These are phyloP conservation scores for Dioscorea alata DNA, from an alignment of 106 monocot species.

Conservation along the genomic window DNA sequence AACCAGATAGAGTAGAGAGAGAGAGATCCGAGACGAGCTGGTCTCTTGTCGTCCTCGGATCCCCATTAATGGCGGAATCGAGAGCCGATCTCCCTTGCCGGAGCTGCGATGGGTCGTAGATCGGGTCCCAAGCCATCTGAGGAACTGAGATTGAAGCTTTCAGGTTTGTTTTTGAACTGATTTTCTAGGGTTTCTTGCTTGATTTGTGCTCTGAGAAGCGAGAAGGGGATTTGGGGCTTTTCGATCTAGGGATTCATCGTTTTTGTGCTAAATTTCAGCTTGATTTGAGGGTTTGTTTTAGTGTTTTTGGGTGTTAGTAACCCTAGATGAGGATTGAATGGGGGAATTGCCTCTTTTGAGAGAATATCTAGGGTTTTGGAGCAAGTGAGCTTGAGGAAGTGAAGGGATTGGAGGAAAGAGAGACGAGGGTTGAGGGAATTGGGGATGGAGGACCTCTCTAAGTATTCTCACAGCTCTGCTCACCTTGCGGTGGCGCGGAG, in stretches of 20 bases:
- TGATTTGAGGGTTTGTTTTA: too few relatives aligned
- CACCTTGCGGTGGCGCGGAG: conserved; percentile 69
- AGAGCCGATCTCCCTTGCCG: not conserved
- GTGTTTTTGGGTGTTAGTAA: too few relatives aligned
- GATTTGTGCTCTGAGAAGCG: not conserved
- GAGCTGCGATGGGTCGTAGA: not conserved
- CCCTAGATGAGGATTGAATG: too few relatives aligned
- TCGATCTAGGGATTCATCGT: too few relatives aligned
- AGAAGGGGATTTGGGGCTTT: too few relatives aligned
- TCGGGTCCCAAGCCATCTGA: not conserved
- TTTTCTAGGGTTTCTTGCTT: not conserved
- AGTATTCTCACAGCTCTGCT: conserved; percentile 82
- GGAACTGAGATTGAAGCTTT: too few relatives aligned
- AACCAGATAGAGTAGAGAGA: not conserved
- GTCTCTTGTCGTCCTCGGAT: not conserved
- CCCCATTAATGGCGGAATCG: not conserved
- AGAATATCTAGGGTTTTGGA: too few relatives aligned
- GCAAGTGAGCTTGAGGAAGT: too few relatives aligned
- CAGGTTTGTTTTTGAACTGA: not conserved
- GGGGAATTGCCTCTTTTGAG: too few relatives aligned
- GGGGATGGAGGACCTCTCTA: conserved; percentile 68
- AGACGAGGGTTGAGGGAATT: not conserved
- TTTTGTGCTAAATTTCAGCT: too few relatives aligned
- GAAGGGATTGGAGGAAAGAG: not conserved
- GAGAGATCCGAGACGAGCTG: not conserved